Conservation (phyloP, 169 alveolate species). For the Plasmodium yoelii region DNA sequence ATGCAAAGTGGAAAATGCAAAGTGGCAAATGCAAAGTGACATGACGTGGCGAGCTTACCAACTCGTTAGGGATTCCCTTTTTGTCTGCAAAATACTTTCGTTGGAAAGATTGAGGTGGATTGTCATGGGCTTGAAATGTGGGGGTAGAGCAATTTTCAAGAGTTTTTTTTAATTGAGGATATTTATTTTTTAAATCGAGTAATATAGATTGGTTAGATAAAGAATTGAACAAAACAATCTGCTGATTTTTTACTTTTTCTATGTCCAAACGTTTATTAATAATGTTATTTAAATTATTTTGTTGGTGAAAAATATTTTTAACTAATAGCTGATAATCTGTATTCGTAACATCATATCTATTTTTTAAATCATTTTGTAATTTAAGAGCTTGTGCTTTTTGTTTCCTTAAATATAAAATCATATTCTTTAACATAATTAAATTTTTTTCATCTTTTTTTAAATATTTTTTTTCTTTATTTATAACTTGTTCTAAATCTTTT, state of each 20-base stretch:
- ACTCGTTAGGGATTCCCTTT: slow-evolving; percentile 67
- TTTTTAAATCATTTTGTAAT: slow-evolving; percentile 55
- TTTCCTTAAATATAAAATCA: slow-evolving; percentile 54
- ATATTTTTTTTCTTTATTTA: slow-evolving; percentile 51
- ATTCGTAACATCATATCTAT: slow-evolving; percentile 60
- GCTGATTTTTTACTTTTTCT: slow-evolving; percentile 52
- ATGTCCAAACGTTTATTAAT: slow-evolving; percentile 41
- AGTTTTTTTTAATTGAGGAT: slow-evolving; percentile 4
- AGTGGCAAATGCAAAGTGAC: neutral
- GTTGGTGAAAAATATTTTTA: slow-evolving; percentile 55
- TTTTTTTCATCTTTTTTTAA: slow-evolving; percentile 69
- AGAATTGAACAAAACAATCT: slow-evolving; percentile 30
- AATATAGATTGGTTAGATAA: slow-evolving; percentile 38
- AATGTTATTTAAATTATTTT: slow-evolving; percentile 55
- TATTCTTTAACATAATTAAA: slow-evolving; percentile 53
- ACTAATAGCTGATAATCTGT: slow-evolving; percentile 56
- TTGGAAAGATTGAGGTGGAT: neutral
- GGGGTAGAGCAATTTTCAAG: neutral
- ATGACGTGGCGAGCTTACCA: neutral
- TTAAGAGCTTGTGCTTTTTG: slow-evolving; percentile 59
- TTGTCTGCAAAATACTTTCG: slow-evolving; percentile 25
- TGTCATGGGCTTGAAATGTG: neutral
- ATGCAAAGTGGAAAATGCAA: neutral
- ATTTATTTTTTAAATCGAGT: slow-evolving; percentile 32
- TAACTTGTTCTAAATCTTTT: slow-evolving; percentile 10